Conservation (phyloP, 768 basidiomycete genomes). For the Tricholoma sp. region DNA sequence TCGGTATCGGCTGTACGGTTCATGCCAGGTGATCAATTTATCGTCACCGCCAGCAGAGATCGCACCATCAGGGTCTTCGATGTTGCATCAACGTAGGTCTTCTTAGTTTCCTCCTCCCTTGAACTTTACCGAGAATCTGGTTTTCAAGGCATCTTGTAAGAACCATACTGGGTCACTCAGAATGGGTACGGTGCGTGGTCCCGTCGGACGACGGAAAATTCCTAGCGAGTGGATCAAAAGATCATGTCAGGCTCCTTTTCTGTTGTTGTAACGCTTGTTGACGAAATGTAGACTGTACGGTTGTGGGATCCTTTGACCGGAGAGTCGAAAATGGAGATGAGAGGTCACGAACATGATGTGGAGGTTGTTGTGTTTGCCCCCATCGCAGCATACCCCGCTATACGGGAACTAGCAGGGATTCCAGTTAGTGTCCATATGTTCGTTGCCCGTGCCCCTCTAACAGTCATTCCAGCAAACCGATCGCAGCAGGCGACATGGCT, state of each 20-base stretch:
- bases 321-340: constrained; percentile 74
- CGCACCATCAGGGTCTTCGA: constrained; percentile 84
- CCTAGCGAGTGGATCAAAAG: constrained; percentile 78
- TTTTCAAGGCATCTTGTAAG: constrained; percentile 62
- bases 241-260: constrained; percentile 55
- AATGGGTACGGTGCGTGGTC: constrained; percentile 75
- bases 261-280: constrained; percentile 6
- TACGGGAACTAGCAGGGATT: constrained; percentile 72
- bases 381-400: constrained; percentile 62
- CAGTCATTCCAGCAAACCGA: constrained; percentile 41
- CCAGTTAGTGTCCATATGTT: constrained; percentile 39
- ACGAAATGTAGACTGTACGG: constrained; percentile 57
- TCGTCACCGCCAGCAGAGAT: constrained; percentile 87
- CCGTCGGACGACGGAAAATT: constrained; percentile 70
- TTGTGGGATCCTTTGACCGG: constrained; percentile 71
- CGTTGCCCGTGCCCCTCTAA: background rate
- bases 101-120: background rate
- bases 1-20: constrained; percentile 84
- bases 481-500: constrained; percentile 42
- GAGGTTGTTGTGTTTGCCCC: constrained; percentile 83
- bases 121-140: constrained; percentile 2
- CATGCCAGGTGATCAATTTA: constrained; percentile 75
- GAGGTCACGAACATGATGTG: constrained; percentile 85
- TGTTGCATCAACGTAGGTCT: constrained; percentile 73
- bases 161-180: constrained; percentile 71